A percentile compares a stretch with the other conserved stretches of the same genome.
phyloP scores from a whole-genome alignment of 2,329 filamentous ascomycete species.

The Zasmidium angulare region DNA sequence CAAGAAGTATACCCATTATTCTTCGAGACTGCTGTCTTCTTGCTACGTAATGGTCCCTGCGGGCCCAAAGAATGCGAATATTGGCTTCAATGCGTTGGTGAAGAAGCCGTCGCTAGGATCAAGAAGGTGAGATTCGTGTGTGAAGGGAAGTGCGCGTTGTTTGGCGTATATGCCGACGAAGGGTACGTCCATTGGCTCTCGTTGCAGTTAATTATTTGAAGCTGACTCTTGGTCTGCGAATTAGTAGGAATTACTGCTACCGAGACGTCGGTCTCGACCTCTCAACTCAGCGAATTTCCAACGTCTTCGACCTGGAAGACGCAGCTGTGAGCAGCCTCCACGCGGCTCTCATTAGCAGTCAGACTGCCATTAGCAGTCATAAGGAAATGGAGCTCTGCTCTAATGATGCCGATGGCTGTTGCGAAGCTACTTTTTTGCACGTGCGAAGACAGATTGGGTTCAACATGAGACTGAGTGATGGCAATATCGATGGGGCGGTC shows the following conservation, averaged over 20 bases:
- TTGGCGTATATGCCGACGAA: conserved; percentile 7
- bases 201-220: too few species aligned
- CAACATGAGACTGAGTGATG: neutral
- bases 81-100: conserved; percentile 1
- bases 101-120: neutral
- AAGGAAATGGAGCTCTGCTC: too few species aligned
- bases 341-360: too few species aligned
- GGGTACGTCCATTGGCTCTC: too few species aligned
- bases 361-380: too few species aligned
- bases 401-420: conserved; percentile 6
- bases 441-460: neutral
- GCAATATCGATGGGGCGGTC: neutral
- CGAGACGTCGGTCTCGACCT: neutral
- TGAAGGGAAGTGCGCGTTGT: conserved; percentile 7
- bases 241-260: conserved; percentile 10
- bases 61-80: neutral
- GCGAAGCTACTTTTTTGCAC: neutral
- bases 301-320: neutral
- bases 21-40: neutral
- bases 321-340: neutral
- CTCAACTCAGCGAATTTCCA: neutral
- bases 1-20: neutral
- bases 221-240: neutral
- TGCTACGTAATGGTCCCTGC: neutral
- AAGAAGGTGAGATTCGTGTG: conserved; percentile 1